Evolutionary conservation across 2,329 filamentous ascomycete species (phyloP), one percentile per base, ranked within the genome.

Genomic region (Thermothelomyces thermophilus): DNA sequence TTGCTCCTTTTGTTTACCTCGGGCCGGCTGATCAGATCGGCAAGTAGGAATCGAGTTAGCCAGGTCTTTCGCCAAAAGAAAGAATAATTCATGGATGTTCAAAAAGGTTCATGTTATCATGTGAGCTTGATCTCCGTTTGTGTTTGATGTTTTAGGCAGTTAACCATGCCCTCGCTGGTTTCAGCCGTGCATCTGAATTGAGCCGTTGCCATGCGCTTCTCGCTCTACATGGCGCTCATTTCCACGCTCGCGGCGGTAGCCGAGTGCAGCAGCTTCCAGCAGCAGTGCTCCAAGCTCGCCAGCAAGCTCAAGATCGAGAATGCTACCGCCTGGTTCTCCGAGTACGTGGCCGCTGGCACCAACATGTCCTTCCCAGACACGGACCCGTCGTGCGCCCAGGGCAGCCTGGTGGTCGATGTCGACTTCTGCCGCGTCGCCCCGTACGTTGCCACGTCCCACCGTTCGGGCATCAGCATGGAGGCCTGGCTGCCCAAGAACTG

Each of bases 401-500:
- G 41, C 6, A 40, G 48, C n/a, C 28, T 57, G 34, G 19, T 16
- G 14, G 51, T 56, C 2, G 3, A 24, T 4, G 45, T 48, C 26
- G 39, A 63, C 36, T 19, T 66, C 2, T 66, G 63, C 45, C 62
- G 63, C 2, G 52, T 66, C 2, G 55, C 56, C 2, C 40, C 64
- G 44, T 52, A 56, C 10, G 55, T 66, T 2, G 50, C 58, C 14
- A 68, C 65, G 0, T 63, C 63, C 3, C 58, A 63, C 37, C 64
- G 62, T 14, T 73, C 73, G 11, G 68, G 69, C 43, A 71, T 79
- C 28, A 68, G 63, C 7, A 56, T 73, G 14, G 74, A 76, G 56
- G 64, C 69, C 1, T 77, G 73, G 74, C 66, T 77, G 33, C 74
- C 74, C 0, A 58, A 64, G 31, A 52, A 61, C 28, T 77, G 74